These are phyloP conservation scores for Pseudonitzschia multiseries DNA, from an alignment of 108 stramenopile species.

Conservation along the genomic window DNA sequence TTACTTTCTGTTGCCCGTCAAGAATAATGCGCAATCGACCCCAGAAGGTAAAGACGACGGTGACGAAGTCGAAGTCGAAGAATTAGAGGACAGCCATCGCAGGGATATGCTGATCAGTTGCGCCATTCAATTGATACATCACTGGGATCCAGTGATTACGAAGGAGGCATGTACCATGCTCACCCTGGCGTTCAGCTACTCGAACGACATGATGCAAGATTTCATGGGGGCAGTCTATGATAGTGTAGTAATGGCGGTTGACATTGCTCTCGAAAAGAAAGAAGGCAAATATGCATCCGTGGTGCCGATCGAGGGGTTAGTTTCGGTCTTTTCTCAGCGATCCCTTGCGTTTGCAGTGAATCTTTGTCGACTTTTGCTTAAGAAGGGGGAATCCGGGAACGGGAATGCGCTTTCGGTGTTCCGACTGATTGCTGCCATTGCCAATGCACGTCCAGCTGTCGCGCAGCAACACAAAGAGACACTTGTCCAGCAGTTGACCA, in stretches of 20 bases:
- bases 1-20: constrained; percentile 26
- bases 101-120: constrained; percentile 42
- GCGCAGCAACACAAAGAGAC: constrained; percentile 9
- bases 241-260: constrained; percentile 24
- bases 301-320: constrained; percentile 19
- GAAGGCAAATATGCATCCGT: background rate
- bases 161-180: constrained; percentile 38
- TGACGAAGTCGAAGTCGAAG: constrained; percentile 12
- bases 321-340: constrained; percentile 18
- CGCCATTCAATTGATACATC: constrained; percentile 47
- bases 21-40: background rate
- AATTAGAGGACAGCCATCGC: constrained; percentile 25
- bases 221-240: constrained; percentile 25
- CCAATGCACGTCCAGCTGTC: constrained; percentile 31
- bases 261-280: background rate
- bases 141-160: constrained; percentile 28
- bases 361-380: constrained; percentile 20
- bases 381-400: background rate
- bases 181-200: constrained; percentile 31
- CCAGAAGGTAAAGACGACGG: background rate
- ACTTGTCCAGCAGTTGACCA: constrained; percentile 6
- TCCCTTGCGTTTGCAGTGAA: constrained; percentile 28
- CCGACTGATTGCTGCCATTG: constrained; percentile 26
- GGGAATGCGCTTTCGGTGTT: constrained; percentile 1
- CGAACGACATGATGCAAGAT: constrained; percentile 26